A percentile compares a stretch with the other conserved stretches of the same genome.
Evolutionary conservation across 352 stramenopile genomes (phyloP).

Genomic region (Phytophthora chlamydospora): DNA sequence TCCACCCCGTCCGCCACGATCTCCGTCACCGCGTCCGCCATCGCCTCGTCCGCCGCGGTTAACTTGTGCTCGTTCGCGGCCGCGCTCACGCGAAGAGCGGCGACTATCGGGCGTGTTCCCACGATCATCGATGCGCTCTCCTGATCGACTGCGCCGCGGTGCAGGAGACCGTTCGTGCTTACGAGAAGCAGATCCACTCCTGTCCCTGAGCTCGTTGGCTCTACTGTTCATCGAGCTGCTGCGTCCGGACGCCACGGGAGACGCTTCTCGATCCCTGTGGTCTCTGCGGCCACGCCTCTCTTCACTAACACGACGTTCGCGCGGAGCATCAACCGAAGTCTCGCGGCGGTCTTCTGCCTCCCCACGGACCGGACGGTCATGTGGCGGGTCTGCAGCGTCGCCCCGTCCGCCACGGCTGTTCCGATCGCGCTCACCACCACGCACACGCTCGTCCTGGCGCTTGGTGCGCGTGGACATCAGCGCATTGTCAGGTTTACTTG

Average conservation of each 20-base stretch:
- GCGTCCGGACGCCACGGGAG: slow-evolving; percentile 18
- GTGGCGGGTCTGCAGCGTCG: slow-evolving; percentile 24
- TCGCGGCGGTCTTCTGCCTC: slow-evolving; percentile 22
- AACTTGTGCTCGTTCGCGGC: slow-evolving; percentile 32
- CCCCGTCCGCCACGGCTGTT: slow-evolving; percentile 21
- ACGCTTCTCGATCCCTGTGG: slow-evolving; percentile 36
- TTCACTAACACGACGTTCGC: slow-evolving; percentile 30
- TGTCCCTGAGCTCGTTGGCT: slow-evolving; percentile 26
- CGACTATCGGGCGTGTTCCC: slow-evolving; percentile 30
- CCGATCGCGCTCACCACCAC: slow-evolving; percentile 35
- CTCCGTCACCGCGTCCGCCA: slow-evolving; percentile 25
- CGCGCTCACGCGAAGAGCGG: slow-evolving; percentile 41
- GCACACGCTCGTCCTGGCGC: slow-evolving; percentile 27
- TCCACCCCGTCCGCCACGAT: slow-evolving; percentile 22
- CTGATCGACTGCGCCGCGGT: slow-evolving; percentile 44
- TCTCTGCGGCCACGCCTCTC: slow-evolving; percentile 41
- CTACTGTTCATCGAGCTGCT: slow-evolving; percentile 28
- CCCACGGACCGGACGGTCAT: slow-evolving; percentile 30
- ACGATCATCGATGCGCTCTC: slow-evolving; percentile 37
- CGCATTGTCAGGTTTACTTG: slow-evolving; percentile 16
- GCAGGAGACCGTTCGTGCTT: slow-evolving; percentile 40
- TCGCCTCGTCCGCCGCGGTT: slow-evolving; percentile 33
- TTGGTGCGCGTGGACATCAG: slow-evolving; percentile 17
- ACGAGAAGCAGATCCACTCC: slow-evolving; percentile 32
- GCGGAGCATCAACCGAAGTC: slow-evolving; percentile 16